A percentile compares a stretch with the other conserved stretches of the same genome.
Conservation (phyloP, 2,329 filamentous ascomycete genomes). For the Colletotrichum camelliae region DNA sequence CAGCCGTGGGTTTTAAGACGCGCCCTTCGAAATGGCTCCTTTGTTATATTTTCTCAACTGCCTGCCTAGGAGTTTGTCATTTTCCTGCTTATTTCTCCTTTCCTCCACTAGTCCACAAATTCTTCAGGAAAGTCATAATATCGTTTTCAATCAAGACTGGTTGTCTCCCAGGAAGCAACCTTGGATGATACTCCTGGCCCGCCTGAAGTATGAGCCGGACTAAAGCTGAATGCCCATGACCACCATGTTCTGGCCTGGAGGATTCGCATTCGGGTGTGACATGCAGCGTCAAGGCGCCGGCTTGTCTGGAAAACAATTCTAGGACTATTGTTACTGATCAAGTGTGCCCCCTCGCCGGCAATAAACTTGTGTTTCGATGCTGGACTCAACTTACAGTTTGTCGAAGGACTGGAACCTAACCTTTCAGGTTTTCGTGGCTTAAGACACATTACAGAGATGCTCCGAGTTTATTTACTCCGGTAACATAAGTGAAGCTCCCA, state of each 20-base stretch:
- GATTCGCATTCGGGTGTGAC: neutral
- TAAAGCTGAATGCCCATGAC: neutral
- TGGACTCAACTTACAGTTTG: neutral
- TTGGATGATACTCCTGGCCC: neutral
- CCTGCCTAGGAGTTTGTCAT: neutral
- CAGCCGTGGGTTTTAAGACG: neutral
- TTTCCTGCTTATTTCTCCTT: neutral
- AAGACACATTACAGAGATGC: neutral
- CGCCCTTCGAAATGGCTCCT: neutral
- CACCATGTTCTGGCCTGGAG: neutral
- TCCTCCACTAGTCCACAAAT: neutral
- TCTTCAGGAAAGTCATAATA: neutral
- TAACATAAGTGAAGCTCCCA: neutral
- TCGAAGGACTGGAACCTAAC: neutral
- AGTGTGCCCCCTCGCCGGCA: neutral
- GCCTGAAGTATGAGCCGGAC: neutral
- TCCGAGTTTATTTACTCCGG: neutral
- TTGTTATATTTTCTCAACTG: neutral
- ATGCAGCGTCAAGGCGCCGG: neutral
- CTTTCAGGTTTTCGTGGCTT: neutral
- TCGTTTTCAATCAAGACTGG: neutral
- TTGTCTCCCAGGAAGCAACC: neutral
- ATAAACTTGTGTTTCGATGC: neutral
- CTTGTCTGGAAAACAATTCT: neutral
- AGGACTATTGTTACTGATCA: neutral